These are phyloP conservation scores for Parasitella parasitica DNA, from an alignment of 371 early-diverging fungal species.

Conservation along the genomic window DNA sequence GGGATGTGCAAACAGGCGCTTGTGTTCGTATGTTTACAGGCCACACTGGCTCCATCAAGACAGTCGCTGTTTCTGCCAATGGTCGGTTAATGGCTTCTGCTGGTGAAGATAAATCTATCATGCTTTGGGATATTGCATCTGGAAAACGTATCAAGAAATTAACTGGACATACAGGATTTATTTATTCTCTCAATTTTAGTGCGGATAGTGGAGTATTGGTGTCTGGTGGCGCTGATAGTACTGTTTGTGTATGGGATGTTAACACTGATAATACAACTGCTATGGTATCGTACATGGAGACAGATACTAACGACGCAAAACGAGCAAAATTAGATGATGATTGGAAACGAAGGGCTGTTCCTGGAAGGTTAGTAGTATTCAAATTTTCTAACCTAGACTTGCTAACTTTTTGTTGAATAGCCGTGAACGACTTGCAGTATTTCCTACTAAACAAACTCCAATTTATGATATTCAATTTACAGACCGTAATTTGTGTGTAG, in stretches of 20 bases:
- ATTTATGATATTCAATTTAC: conserved; percentile 88
- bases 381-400: not conserved
- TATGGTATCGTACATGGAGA: conserved; percentile 10
- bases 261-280: conserved; percentile 46
- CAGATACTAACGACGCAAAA: not conserved
- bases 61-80: conserved; percentile 93
- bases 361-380: conserved; percentile 17
- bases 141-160: conserved; percentile 81
- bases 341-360: conserved; percentile 16
- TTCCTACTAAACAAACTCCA: conserved; percentile 94
- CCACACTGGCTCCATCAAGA: conserved; percentile 85
- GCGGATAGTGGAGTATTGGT: conserved; percentile 83
- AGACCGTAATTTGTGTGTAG: conserved; percentile 83
- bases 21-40: conserved; percentile 95
- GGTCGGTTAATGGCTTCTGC: conserved; percentile 94
- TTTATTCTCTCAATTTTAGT: conserved; percentile 90
- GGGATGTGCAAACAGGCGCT: conserved; percentile 92
- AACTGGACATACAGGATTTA: conserved; percentile 84
- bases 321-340: conserved; percentile 18
- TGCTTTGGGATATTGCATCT: conserved; percentile 97
- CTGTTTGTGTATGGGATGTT: conserved; percentile 96
- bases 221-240: conserved; percentile 91
- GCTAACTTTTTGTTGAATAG: conserved; percentile 14
- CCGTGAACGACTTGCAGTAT: conserved; percentile 75
- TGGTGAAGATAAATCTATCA: conserved; percentile 82